phyloP scores from a whole-genome alignment of 352 stramenopile genomes.

The Globisporangium yorkense region DNA sequence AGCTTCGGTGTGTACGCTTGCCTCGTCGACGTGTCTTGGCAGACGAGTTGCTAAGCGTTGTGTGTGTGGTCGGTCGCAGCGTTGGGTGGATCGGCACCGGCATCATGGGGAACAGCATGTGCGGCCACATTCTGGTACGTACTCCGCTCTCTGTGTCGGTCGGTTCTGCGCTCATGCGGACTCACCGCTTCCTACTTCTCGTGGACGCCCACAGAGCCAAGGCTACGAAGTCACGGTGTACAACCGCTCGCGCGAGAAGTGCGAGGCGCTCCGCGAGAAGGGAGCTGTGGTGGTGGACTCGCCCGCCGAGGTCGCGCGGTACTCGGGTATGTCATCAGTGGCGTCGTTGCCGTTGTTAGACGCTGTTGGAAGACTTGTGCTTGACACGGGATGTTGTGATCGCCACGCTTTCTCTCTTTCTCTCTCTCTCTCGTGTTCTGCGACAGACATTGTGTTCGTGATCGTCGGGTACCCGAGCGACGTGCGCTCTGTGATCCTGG shows the following conservation, averaged over 20 bases:
- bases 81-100: constrained; percentile 85
- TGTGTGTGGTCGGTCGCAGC: constrained; percentile 16
- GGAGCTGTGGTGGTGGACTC: constrained; percentile 67
- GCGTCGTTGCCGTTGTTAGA: too few relatives aligned
- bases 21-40: background rate
- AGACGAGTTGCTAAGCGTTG: background rate
- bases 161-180: background rate
- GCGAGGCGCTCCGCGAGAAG: constrained; percentile 63
- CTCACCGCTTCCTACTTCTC: background rate
- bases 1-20: constrained; percentile 36
- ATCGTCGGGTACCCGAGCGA: constrained; percentile 88
- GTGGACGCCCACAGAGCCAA: constrained; percentile 33
- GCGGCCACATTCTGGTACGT: constrained; percentile 74
- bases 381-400: too few relatives aligned
- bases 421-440: background rate
- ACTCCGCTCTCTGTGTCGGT: background rate
- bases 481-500: constrained; percentile 71
- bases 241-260: constrained; percentile 84
- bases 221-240: constrained; percentile 85
- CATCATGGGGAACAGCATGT: constrained; percentile 90
- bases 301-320: constrained; percentile 71
- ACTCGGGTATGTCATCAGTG: constrained; percentile 34
- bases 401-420: background rate
- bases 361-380: too few relatives aligned
- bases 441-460: constrained; percentile 83